Base-by-base conservation (phyloP, 805 yeast species). In the Candida maris region DNA sequence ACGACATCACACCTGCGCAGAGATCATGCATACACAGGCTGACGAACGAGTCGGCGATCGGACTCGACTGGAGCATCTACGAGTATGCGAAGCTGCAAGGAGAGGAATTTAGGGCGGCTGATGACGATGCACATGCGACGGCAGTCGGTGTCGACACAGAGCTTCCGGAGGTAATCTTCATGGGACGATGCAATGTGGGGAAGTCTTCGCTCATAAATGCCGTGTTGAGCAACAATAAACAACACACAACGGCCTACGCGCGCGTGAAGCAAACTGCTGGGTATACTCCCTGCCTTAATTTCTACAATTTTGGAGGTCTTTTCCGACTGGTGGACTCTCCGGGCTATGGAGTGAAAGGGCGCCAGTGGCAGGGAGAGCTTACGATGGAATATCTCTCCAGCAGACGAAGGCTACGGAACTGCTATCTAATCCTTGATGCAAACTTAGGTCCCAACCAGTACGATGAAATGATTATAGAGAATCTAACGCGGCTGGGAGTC, bases 111-210 rank as follows among this genome's bases (percentile, higher is more conserved):
- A 40, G 62, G 42, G 13, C 44, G 32, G 44, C 37, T 18, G 35
- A 19, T 13, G 34, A 34, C 7, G 45, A 44, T 18, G 16, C 17
- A 26, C 30, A 20, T 13, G 26, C 6, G 12, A 42, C 18, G 32
- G 31, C 20, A 19, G 46, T 23, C 21, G 15, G 35, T 38, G 9
- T 27, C 10, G 7, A 32, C 8, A 51, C 53, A 46, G 64, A 62
- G 12, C 62, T 83, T 9, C 95, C 96, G 0, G 96, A 87, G 51
- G 74, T 87, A 4, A 64, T 82, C 3, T 69, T 88, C 31, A 48
- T 88, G 30, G 96, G 97, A 0, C 74, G 85, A 44, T 81, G 94
- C 32, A 88, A 88, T 49, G 88, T 81, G 6, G 97, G 96, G 0
- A 88, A 88, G 54, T 85, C 95, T 0, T 78, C 94, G 0, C 56